Base-by-base conservation (phyloP, 495 filamentous ascomycete genomes). In the Xylaria sp. region DNA sequence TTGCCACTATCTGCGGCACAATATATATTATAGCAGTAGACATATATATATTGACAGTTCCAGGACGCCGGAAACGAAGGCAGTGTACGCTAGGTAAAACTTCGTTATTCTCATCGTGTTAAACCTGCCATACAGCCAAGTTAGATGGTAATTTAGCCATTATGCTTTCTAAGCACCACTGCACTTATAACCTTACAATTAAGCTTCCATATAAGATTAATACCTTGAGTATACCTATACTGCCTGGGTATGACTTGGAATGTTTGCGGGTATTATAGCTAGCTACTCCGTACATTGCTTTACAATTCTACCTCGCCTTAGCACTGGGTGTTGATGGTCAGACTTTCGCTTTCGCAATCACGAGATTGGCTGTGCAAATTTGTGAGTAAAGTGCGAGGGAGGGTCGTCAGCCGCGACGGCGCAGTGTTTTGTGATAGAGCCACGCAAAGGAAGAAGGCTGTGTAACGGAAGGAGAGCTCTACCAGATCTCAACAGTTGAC, bases 401-500 rank as follows among this genome's bases (percentile, higher is more conserved):
- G 26, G 17, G 33, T 21, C 12, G 57, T 59, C 57, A 59, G 57
- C 17, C 57, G 55, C 17, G 35, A 35, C 26, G 55, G 15, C 55
- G 31, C 29, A n/a, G 57, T 37, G 57, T 59, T 59, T 59, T 31
- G 31, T 35, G 21, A 31, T 37, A 37, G 31, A 37, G 57, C 57
- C 57, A 21, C 33, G 57, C 31, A 33, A 37, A 37, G 11, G 12
- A 59, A 59, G 57, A 21, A 35, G 57, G 57, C 57, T 59, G 57
- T 59, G 57, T 37, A 59, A 37, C 6, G 19, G 31, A 37, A 37
- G 57, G 31, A 40, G 1, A 59, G 12, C 31, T 9, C 11, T 59
- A 59, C 7, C n/a, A 14, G 2, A 21, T 55, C 57, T 40, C 57
- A 59, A 59, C 57, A 59, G 57, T 59, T 59, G 57, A 59, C 57